These are phyloP conservation scores for Phytopythium cucurbitacearum DNA, from an alignment of 352 stramenopile genomes.

Conservation along the genomic window DNA sequence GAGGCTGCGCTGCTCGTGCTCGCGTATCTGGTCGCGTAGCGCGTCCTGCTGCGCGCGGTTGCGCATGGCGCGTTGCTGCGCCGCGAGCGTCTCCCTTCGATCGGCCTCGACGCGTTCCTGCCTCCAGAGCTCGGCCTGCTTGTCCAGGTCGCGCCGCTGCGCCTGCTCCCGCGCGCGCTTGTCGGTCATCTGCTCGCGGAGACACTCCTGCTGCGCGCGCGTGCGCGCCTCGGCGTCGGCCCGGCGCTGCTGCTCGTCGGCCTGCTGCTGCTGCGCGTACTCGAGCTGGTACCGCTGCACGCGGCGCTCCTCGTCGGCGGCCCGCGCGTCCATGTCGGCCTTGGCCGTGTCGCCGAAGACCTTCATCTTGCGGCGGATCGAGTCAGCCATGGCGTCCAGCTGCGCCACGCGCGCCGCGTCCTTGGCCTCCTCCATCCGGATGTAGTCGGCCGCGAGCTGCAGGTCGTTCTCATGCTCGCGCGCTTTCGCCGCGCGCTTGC, in stretches of 20 bases:
- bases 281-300: conserved; percentile 63
- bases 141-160: conserved; percentile 59
- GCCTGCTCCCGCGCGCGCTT: conserved; percentile 58
- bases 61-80: conserved; percentile 43
- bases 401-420: conserved; percentile 54
- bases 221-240: conserved; percentile 46
- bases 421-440: conserved; percentile 69
- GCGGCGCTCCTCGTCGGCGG: conserved; percentile 60
- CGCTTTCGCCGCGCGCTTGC: conserved; percentile 49
- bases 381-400: conserved; percentile 64
- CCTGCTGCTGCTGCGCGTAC: conserved; percentile 48
- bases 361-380: conserved; percentile 82
- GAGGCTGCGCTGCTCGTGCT: conserved; percentile 57
- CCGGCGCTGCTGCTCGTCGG: conserved; percentile 49
- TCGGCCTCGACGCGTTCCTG: conserved; percentile 61
- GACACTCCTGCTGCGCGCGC: conserved; percentile 41
- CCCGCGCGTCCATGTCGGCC: conserved; percentile 52
- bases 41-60: conserved; percentile 62
- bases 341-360: conserved; percentile 81
- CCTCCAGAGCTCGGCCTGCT: conserved; percentile 79
- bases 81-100: conserved; percentile 35
- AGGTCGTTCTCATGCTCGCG: conserved; percentile 55
- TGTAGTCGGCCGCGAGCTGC: conserved; percentile 68
- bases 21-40: conserved; percentile 63
- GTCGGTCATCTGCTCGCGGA: conserved; percentile 61